A percentile compares a stretch with the other conserved stretches of the same genome.
These are phyloP conservation scores for Diaporthe ampelina DNA, from an alignment of 2,329 filamentous ascomycete species.

Conservation along the genomic window DNA sequence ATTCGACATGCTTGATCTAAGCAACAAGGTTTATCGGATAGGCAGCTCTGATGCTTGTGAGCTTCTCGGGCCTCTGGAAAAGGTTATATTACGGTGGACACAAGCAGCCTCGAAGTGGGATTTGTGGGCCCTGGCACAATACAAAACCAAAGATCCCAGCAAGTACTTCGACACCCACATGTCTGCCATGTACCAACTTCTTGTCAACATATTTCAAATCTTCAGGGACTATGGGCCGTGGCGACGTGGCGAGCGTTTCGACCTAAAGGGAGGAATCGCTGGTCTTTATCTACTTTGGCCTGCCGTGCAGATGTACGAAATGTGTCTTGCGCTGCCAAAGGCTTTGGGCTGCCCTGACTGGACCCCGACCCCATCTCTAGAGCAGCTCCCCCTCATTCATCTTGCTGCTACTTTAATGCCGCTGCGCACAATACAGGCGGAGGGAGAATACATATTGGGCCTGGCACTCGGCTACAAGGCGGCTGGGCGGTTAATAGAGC, in stretches of 20 bases:
- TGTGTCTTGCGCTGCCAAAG: not conserved
- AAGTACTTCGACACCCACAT: not conserved
- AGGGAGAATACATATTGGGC: not conserved
- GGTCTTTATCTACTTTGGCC: too few relatives aligned
- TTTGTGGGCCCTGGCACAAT: too few relatives aligned
- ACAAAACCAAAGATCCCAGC: not conserved
- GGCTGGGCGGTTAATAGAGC: not conserved
- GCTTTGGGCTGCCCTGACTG: not conserved
- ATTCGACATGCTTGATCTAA: not conserved
- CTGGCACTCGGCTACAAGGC: not conserved
- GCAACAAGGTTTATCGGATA: accelerated
- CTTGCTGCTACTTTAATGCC: not conserved
- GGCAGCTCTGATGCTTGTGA: accelerated
- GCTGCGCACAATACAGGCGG: not conserved
- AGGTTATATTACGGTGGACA: not conserved
- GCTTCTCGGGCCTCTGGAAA: not conserved
- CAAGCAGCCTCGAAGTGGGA: too few relatives aligned
- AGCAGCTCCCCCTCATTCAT: not conserved
- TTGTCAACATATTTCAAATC: too few relatives aligned
- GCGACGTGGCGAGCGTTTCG: too few relatives aligned
- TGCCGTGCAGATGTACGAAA: not conserved
- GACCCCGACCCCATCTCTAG: not conserved
- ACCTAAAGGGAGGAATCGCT: too few relatives aligned
- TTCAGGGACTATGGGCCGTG: too few relatives aligned
- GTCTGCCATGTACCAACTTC: too few relatives aligned